Base-by-base conservation (phyloP, 129 eudicot species). In the Artemisia annua region DNA sequence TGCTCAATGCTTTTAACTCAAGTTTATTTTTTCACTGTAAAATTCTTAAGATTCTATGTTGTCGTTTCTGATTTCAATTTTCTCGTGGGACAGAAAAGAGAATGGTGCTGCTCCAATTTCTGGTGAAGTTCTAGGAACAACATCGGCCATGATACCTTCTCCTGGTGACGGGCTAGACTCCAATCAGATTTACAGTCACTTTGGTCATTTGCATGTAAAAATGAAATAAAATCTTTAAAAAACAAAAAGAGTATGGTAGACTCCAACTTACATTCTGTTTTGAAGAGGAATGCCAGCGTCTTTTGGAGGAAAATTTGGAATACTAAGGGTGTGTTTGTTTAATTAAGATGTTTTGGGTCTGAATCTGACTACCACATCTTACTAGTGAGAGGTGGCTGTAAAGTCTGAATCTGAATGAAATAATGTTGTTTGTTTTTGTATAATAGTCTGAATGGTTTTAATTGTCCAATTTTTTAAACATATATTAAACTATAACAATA, bases 131-230 rank as follows among this genome's bases (percentile, higher is more conserved):
- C 20, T 69, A 75, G 92, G 89, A 66, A 81, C 67, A 69, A 74
- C 91, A 46, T 81, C 88, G 5, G 66, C 26, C 16, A 51, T 66
- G 14, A 82, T 73, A 75, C 67, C n/a, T 10, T n/a, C 85, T 63
- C 84, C 83, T 66, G 72, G 79, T 70, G 89, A 82, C 73, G 94
- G 94, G 50, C 63, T 89, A 63, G 83, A 83, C 83, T 75, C 98
- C 66, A 69, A 76, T 44, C 82, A 65, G 91, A 89, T 92, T 94
- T 89, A 83, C 96, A 85, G 81, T 78, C 91, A 63, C 73, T 89
- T 81, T 92, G 96, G 97, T 86, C 96, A 76, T 86, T 76, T 88
- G 86, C 84, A 48, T 91, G 83, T 84, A 67, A 63, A 71, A 73
- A 52, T 32, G 55, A 73, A 69, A 22, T 62, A 66, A 11, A 30